A percentile compares a stretch with the other conserved stretches of the same genome.
These are phyloP conservation scores for Atalantia buxifolia DNA, from an alignment of 345 rosid species.

Conservation along the genomic window DNA sequence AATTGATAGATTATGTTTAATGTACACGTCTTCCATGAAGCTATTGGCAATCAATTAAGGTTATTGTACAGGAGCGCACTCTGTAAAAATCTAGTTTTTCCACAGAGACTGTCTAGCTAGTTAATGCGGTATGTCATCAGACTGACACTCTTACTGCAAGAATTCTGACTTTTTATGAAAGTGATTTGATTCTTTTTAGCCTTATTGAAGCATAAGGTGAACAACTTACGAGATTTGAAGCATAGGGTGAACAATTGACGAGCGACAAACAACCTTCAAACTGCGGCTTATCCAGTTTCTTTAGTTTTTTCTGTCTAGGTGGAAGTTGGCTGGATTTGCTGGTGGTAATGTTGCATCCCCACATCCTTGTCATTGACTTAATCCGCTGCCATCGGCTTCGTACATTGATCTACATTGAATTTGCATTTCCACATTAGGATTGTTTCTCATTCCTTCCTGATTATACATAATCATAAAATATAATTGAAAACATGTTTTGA, in stretches of 20 bases:
- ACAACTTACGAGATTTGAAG: not conserved
- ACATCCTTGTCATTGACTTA: slow-evolving; percentile 15
- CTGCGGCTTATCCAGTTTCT: not conserved
- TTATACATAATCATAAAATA: slow-evolving; percentile 21
- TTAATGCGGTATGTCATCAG: not conserved
- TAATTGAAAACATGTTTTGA: slow-evolving; percentile 12
- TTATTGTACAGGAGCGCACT: not conserved
- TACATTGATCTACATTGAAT: slow-evolving; percentile 39
- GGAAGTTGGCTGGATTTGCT: slow-evolving; percentile 16
- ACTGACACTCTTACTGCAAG: not conserved
- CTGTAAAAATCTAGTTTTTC: not conserved
- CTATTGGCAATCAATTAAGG: not conserved
- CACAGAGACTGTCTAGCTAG: not conserved
- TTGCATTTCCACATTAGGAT: slow-evolving; percentile 39
- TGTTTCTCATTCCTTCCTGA: slow-evolving; percentile 40
- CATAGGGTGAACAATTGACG: slow-evolving; percentile 23
- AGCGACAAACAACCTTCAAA: slow-evolving; percentile 27
- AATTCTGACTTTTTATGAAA: slow-evolving; percentile 9
- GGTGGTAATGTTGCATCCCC: slow-evolving; percentile 15
- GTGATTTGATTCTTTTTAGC: slow-evolving; percentile 9
- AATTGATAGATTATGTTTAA: not conserved
- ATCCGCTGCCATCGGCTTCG: slow-evolving; percentile 25
- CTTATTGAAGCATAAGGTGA: slow-evolving; percentile 1
- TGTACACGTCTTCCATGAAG: not conserved
- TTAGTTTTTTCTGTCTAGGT: slow-evolving; percentile 8